phyloP scores from a whole-genome alignment of 345 rosid genomes.

The Sapria himalayana region DNA sequence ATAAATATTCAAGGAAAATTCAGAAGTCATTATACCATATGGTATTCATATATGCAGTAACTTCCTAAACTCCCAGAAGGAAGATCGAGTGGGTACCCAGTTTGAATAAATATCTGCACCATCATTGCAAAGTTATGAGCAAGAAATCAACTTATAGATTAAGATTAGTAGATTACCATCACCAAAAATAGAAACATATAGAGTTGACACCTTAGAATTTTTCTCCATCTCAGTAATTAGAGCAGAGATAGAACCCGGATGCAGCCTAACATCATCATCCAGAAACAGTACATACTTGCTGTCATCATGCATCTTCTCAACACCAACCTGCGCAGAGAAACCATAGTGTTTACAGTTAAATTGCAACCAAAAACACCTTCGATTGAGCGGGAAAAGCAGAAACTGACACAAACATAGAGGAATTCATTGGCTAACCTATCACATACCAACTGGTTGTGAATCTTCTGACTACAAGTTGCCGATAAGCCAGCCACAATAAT shows the following conservation, averaged over 20 bases:
- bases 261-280: constrained; percentile 96
- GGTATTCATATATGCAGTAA: constrained; percentile 96
- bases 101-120: constrained; percentile 97
- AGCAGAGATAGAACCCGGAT: constrained; percentile 92
- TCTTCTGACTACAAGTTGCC: constrained; percentile 94
- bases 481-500: constrained; percentile 74
- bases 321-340: constrained; percentile 48
- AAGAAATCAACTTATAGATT: constrained; percentile 3
- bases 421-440: constrained; percentile 6
- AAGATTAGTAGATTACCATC: constrained; percentile 3
- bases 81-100: constrained; percentile 95
- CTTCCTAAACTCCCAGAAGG: constrained; percentile 99
- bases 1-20: no score
- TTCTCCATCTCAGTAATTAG: constrained; percentile 89
- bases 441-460: constrained; percentile 93
- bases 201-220: constrained; percentile 85
- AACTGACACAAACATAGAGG: not conserved
- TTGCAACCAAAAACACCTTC: constrained; percentile 6
- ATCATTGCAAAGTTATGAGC: constrained; percentile 7
- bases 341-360: constrained; percentile 3
- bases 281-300: constrained; percentile 71
- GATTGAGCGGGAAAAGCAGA: not conserved
- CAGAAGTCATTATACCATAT: constrained; percentile 63
- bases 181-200: constrained; percentile 5
- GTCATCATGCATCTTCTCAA: constrained; percentile 77